These are phyloP conservation scores for Flaveria brownii DNA, from an alignment of 129 eudicot genomes.

Conservation along the genomic window DNA sequence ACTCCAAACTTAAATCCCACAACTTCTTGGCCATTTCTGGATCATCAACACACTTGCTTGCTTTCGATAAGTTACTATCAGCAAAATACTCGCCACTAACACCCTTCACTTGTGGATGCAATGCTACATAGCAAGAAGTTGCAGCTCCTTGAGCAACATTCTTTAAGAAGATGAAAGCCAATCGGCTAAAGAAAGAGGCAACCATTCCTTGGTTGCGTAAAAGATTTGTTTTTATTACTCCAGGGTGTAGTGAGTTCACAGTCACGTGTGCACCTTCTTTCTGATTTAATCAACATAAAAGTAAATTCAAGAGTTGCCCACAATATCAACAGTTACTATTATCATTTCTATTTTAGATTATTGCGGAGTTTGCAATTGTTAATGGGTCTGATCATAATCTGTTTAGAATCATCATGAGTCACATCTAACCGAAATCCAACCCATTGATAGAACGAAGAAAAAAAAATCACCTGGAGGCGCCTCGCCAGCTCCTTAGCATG, in stretches of 20 bases:
- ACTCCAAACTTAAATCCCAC: constrained; percentile 77
- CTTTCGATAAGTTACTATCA: constrained; percentile 58
- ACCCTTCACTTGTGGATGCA: constrained; percentile 77
- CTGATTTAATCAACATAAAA: constrained; percentile 20
- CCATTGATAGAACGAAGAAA: background rate
- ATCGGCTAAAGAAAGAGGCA: constrained; percentile 22
- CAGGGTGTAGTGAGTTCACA: constrained; percentile 42
- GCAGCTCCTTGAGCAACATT: constrained; percentile 73
- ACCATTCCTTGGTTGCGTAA: constrained; percentile 31
- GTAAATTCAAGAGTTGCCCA: background rate
- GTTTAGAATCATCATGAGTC: background rate
- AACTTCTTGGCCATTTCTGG: constrained; percentile 68
- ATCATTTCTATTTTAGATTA: background rate
- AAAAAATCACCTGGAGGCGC: constrained; percentile 36
- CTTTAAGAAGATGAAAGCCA: constrained; percentile 23
- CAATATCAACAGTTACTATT: background rate
- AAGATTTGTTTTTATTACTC: constrained; percentile 42
- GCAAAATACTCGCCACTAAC: constrained; percentile 82
- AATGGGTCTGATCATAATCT: background rate
- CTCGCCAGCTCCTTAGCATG: constrained; percentile 45
- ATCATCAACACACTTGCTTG: constrained; percentile 45
- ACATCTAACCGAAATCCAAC: background rate
- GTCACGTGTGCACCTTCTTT: constrained; percentile 33
- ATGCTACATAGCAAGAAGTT: constrained; percentile 72
- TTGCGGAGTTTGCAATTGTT: background rate